Evolutionary conservation across 164 flowering plant species (phyloP).

Genomic region (Piper betle): DNA sequence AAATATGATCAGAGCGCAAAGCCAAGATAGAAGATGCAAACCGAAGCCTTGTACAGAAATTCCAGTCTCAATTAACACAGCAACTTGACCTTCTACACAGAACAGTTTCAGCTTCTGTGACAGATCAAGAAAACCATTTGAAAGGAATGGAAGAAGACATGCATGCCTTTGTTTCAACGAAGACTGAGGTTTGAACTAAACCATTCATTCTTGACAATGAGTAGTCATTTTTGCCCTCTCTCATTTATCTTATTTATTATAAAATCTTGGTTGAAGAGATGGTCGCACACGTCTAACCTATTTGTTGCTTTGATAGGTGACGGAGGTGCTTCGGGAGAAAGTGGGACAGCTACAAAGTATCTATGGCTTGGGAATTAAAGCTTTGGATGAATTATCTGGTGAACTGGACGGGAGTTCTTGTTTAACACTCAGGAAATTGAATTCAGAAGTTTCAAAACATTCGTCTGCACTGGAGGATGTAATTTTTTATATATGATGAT

Average conservation of each 20-base stretch:
- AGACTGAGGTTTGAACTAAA: constrained; percentile 45
- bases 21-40: constrained; percentile 92
- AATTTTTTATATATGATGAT: constrained; percentile 10
- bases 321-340: constrained; percentile 66
- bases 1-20: constrained; percentile 48
- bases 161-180: constrained; percentile 81
- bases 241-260: too few species aligned
- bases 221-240: not conserved
- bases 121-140: constrained; percentile 79
- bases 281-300: too few species aligned
- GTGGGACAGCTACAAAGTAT: constrained; percentile 49
- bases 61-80: constrained; percentile 67
- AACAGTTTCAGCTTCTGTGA: constrained; percentile 64
- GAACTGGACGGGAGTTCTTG: constrained; percentile 70
- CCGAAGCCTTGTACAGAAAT: constrained; percentile 49
- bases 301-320: constrained; percentile 36
- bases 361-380: constrained; percentile 68
- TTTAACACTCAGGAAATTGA: constrained; percentile 51
- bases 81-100: constrained; percentile 86
- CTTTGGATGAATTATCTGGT: constrained; percentile 69
- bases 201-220: too few species aligned
- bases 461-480: constrained; percentile 74
- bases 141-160: constrained; percentile 91
- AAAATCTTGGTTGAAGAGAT: too few species aligned
- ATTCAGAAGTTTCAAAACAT: constrained; percentile 71